A percentile compares a stretch with the other conserved stretches of the same genome.
Conservation (phyloP, 495 filamentous ascomycete species). For the Aspergillus cavernicola region DNA sequence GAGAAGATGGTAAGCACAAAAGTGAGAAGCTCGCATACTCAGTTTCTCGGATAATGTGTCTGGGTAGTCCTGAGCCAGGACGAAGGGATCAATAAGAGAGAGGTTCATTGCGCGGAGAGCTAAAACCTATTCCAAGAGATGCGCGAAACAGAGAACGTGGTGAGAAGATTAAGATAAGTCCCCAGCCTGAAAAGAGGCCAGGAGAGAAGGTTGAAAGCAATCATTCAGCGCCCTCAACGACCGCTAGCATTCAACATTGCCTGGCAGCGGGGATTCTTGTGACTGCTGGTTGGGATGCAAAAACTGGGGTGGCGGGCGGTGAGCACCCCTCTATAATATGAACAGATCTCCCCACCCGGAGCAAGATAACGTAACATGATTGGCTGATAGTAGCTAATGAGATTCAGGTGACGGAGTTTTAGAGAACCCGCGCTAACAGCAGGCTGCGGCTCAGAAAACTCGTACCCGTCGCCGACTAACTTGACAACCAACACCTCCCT, state of each 20-base stretch:
- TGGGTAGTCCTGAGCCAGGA: constrained; percentile 91
- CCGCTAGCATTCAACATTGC: constrained; percentile 12
- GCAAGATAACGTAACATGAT: not conserved
- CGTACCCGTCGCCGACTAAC: constrained; percentile 42
- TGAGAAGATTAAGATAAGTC: constrained; percentile 3
- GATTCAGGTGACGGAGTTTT: constrained; percentile 15
- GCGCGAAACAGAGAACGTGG: not conserved
- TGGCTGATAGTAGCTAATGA: not conserved
- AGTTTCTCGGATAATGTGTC: constrained; percentile 83
- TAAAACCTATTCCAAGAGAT: not conserved
- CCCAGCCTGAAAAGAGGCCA: constrained; percentile 33
- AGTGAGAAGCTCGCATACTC: constrained; percentile 44
- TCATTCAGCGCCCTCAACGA: constrained; percentile 25
- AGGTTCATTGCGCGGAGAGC: constrained; percentile 59
- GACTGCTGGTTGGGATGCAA: constrained; percentile 4
- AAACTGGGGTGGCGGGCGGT: constrained; percentile 22
- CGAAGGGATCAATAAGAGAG: constrained; percentile 72
- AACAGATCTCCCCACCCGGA: not conserved
- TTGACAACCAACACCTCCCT: constrained; percentile 41
- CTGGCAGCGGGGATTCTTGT: constrained; percentile 3
- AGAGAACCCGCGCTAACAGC: constrained; percentile 28
- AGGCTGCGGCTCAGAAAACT: constrained; percentile 42
- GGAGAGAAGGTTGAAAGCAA: constrained; percentile 20
- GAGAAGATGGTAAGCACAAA: not conserved
- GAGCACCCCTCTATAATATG: constrained; percentile 9